phyloP scores from a whole-genome alignment of 139 green algal species.

The Haematococcus lacustris region DNA sequence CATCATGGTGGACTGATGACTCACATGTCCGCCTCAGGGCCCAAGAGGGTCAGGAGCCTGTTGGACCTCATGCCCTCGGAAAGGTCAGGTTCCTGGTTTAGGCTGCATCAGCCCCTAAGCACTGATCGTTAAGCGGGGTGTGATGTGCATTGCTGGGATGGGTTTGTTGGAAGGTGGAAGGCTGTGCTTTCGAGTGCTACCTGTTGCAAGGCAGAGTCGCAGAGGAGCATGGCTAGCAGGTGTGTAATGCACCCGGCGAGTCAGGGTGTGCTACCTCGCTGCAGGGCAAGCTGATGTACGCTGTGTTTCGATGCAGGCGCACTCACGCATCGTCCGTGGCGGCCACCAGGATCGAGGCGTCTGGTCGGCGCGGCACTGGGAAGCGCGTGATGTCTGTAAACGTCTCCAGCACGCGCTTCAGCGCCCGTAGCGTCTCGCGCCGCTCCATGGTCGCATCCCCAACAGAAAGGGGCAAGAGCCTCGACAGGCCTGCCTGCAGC shows the following conservation, averaged over 20 bases:
- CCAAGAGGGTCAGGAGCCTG: too few relatives aligned
- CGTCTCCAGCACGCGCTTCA: conserved; percentile 68
- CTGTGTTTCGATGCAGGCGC: background rate
- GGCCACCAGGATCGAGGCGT: conserved; percentile 69
- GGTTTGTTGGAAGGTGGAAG: background rate
- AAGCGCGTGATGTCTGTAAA: conserved; percentile 76
- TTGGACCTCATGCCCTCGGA: too few relatives aligned
- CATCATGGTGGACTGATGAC: too few relatives aligned
- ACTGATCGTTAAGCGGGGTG: too few relatives aligned
- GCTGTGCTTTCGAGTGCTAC: background rate
- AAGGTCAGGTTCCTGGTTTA: too few relatives aligned
- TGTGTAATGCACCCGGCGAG: background rate
- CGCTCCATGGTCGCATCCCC: conserved; percentile 5
- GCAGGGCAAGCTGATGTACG: background rate
- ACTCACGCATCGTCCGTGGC: conserved; percentile 74
- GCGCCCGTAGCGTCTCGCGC: conserved; percentile 11
- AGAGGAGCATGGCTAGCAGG: background rate
- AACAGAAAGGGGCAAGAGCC: conserved; percentile 8
- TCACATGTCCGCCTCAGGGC: too few relatives aligned
- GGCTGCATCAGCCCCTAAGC: too few relatives aligned
- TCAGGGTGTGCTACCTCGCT: too few relatives aligned
- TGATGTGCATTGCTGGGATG: background rate
- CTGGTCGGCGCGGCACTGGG: conserved; percentile 48
- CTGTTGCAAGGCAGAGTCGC: background rate
- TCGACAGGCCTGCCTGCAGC: conserved; percentile 5